A percentile compares a stretch with the other conserved stretches of the same genome.
Conservation (phyloP, 352 stramenopile genomes). For the Phytophthora sp. region DNA sequence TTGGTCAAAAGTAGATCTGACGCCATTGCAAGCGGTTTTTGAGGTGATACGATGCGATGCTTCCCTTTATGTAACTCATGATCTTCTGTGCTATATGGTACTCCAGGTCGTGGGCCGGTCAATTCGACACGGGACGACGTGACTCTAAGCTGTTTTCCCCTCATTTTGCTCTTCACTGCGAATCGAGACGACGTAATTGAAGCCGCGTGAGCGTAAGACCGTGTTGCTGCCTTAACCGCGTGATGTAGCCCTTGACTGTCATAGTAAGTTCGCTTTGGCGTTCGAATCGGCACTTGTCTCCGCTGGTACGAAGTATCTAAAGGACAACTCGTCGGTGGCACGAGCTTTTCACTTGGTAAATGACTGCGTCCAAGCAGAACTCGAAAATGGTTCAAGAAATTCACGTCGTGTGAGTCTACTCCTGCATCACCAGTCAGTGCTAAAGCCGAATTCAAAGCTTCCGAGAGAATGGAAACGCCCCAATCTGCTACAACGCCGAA, state of each 20-base stretch:
- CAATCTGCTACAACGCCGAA: conserved; percentile 33
- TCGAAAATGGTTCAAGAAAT: conserved; percentile 2
- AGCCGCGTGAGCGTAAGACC: conserved; percentile 17
- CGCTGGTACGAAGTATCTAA: conserved; percentile 30
- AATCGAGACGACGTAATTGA: conserved; percentile 29
- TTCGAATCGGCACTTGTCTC: conserved; percentile 29
- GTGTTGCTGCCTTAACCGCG: conserved; percentile 21
- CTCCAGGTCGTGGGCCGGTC: conserved; percentile 35
- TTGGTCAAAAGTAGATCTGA: neutral
- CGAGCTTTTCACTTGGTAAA: conserved; percentile 12
- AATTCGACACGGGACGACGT: neutral
- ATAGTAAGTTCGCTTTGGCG: conserved; percentile 7
- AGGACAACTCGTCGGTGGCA: conserved; percentile 21
- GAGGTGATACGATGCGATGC: conserved; percentile 33
- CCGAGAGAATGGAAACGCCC: conserved; percentile 29
- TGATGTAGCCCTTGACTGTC: conserved; percentile 24
- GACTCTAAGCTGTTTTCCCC: conserved; percentile 18
- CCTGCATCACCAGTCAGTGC: conserved; percentile 22
- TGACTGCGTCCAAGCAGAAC: conserved; percentile 18
- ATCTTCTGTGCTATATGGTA: conserved; percentile 45
- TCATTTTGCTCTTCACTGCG: conserved; percentile 33
- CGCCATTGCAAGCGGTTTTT: conserved; percentile 41
- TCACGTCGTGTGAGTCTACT: conserved; percentile 18
- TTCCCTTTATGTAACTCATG: neutral
- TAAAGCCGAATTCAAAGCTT: conserved; percentile 27